Conservation (phyloP, 73 alveolate species). For the Paramecium octaurelia region DNA sequence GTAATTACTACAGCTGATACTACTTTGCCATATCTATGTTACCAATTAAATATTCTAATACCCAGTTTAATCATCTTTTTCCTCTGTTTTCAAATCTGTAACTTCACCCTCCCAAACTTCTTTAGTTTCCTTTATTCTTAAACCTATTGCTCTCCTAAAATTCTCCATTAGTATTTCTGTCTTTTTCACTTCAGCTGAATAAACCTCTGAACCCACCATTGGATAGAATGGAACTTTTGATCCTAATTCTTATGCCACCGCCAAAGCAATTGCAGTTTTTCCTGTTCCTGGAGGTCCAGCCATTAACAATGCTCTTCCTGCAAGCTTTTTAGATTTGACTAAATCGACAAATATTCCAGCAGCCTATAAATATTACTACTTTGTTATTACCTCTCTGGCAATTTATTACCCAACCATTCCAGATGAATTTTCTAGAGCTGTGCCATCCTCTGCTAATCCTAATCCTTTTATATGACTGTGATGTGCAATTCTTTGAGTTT, state of each 20-base stretch:
- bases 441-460: constrained; percentile 95
- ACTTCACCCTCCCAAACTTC: constrained; percentile 99
- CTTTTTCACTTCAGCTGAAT: constrained; percentile 98
- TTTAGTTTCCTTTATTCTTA: constrained; percentile 97
- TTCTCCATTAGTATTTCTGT: constrained; percentile 99
- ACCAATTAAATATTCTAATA: background rate
- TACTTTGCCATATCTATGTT: constrained; percentile 79
- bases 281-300: constrained; percentile 99
- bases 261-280: constrained; percentile 98
- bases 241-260: constrained; percentile 99
- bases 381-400: constrained; percentile 76
- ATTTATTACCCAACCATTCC: constrained; percentile 98
- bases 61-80: constrained; percentile 91
- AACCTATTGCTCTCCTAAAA: constrained; percentile 99
- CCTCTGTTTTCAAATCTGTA: constrained; percentile 99
- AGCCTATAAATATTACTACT: constrained; percentile 81
- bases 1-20: constrained; percentile 90
- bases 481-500: constrained; percentile 97
- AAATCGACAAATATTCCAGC: constrained; percentile 99
- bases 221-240: constrained; percentile 99
- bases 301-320: constrained; percentile 98
- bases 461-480: constrained; percentile 99
- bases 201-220: constrained; percentile 99
- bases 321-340: constrained; percentile 98
- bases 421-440: constrained; percentile 80